Evolutionary conservation across 345 rosid species (phyloP).

Genomic region (Aegle marmelos): DNA sequence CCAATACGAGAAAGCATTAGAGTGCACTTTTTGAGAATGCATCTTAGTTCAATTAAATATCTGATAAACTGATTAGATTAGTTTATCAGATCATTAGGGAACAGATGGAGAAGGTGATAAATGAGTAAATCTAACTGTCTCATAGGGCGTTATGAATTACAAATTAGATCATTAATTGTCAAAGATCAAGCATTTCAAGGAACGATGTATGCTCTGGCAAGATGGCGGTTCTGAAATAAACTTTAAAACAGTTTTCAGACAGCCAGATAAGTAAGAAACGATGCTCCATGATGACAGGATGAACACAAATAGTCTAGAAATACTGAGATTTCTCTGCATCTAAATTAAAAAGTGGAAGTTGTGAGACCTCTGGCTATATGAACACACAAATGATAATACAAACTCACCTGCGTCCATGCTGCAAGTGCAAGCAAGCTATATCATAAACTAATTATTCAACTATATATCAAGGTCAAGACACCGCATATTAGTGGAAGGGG

Average conservation of each 20-base stretch:
- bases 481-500: not conserved
- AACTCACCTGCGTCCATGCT: not conserved
- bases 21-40: not conserved
- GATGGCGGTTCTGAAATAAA: not conserved
- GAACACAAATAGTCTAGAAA: not conserved
- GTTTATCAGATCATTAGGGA: not conserved
- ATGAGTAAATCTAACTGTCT: not conserved
- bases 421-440: not conserved
- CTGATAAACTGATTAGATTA: not conserved
- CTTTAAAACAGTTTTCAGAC: not conserved
- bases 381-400: not conserved
- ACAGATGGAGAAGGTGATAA: not conserved
- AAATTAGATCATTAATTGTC: not conserved
- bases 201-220: not conserved
- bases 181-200: not conserved
- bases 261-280: constrained; percentile 6
- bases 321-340: not conserved
- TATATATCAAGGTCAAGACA: not conserved
- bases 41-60: not conserved
- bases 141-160: not conserved
- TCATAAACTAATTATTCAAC: not conserved
- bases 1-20: not conserved
- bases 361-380: not conserved
- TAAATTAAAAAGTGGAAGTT: not conserved
- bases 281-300: not conserved